Conservation (phyloP, 257 asterid species). For the Misopates orontium region DNA sequence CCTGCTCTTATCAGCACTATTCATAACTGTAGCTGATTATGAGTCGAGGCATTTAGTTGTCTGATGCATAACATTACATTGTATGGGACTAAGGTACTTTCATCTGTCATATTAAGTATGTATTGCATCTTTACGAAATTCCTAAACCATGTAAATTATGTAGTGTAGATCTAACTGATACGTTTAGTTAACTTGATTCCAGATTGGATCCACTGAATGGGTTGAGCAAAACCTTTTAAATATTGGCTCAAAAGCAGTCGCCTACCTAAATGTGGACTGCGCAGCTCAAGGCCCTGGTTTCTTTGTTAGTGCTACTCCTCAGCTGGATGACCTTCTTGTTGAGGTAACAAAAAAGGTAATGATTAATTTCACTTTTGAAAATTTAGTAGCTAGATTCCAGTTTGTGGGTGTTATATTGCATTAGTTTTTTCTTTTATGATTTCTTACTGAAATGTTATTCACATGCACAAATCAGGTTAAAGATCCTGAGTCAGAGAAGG, state of each 20-base stretch:
- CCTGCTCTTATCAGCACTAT: constrained; percentile 18
- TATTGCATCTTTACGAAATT: background rate
- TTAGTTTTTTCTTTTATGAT: background rate
- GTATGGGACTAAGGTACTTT: too few species aligned
- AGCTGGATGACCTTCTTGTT: constrained; percentile 79
- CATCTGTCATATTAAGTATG: too few species aligned
- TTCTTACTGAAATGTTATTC: constrained; percentile 20
- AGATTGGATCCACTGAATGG: constrained; percentile 98
- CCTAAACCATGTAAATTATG: background rate
- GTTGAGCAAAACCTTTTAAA: constrained; percentile 81
- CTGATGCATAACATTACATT: too few species aligned
- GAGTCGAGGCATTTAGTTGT: too few species aligned
- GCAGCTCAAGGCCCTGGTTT: constrained; percentile 97
- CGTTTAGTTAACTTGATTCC: constrained; percentile 31
- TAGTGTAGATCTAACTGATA: constrained; percentile 22
- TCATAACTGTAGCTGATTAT: too few species aligned
- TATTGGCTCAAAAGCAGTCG: constrained; percentile 79
- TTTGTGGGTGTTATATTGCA: background rate
- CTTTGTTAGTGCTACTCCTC: constrained; percentile 87
- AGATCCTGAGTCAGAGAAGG: constrained; percentile 72
- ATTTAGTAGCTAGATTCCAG: constrained; percentile 11
- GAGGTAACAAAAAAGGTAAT: constrained; percentile 78
- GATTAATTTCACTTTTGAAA: constrained; percentile 11
- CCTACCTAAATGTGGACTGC: constrained; percentile 90
- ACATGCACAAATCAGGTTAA: constrained; percentile 54